Base-by-base conservation (phyloP, 345 rosid genomes). In the Gossypium rotundifolium region DNA sequence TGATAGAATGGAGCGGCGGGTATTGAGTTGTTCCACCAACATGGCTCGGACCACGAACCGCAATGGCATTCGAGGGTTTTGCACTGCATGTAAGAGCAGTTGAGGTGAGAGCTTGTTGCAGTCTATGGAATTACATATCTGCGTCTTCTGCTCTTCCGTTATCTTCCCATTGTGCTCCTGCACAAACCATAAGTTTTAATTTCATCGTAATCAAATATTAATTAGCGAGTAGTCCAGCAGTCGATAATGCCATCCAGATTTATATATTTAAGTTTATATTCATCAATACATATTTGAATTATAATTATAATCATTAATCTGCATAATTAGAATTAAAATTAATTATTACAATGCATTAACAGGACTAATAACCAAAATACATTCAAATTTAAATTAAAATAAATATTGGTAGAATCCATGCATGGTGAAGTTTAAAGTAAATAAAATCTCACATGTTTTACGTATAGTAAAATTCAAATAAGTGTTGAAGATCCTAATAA, bases 11-110 rank as follows among this genome's bases (percentile, higher is more conserved):
- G 93, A 83, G 62, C 81, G 85, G 63, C 93, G 94, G 53, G 94
- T 84, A 79, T 86, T 87, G 49, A 92, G 85, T 84, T 94, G 98
- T 72, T 90, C 97, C 6, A 85, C 85, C 54, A 92, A 60, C 97
- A 94, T 94, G 46, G 96, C 93, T 48, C 93, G 90, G 68, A 94
- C 89, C 17, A 92, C 81, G 78, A 94, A 90, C 73, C 96, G 75
- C 55, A 94, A 69, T 7, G 98, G 96, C 83, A 94, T 88, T 78
- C 80, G 80, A 9, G 91, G 97, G 83, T 92, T 92, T 76, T 92
- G 98, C 0, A 94, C 91, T 6, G 94, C 89, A 63, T 88, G 94
- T 17, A 94, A 57, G 17, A 92, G 92, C 72, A 87, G 68, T 65
- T 79, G 81, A 48, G 92, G 85, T 16, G 96, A 90, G 64, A 94